Evolutionary conservation across 208 protist species (phyloP).

Genomic region (Wallacemonas sp.): DNA sequence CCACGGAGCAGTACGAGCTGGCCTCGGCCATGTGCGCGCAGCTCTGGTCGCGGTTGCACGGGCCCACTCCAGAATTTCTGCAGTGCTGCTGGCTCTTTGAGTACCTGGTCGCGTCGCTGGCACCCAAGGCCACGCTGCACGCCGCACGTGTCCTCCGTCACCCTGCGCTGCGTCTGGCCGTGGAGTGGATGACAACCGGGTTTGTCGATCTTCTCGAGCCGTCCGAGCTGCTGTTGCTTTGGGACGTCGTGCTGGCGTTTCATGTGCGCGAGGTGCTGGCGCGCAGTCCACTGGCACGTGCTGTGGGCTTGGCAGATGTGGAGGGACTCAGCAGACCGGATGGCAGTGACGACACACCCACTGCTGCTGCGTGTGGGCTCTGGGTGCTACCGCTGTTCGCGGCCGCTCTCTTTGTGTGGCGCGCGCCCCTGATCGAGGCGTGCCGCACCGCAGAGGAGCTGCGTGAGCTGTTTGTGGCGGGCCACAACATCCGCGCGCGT

Average conservation of each 20-base stretch:
- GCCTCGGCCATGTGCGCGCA: constrained; percentile 64
- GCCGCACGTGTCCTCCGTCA: constrained; percentile 52
- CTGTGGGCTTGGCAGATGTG: constrained; percentile 27
- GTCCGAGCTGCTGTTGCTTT: constrained; percentile 71
- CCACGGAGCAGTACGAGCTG: constrained; percentile 83
- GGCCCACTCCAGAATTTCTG: constrained; percentile 81
- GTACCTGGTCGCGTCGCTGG: constrained; percentile 53
- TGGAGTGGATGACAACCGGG: constrained; percentile 85
- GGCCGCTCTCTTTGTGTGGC: constrained; percentile 76
- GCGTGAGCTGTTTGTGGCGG: constrained; percentile 58
- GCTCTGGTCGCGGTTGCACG: constrained; percentile 81
- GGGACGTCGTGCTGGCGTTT: constrained; percentile 82
- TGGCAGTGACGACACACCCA: too few relatives aligned
- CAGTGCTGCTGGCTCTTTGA: constrained; percentile 87
- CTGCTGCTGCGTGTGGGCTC: constrained; percentile 49
- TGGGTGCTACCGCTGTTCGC: constrained; percentile 82
- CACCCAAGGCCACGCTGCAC: constrained; percentile 66
- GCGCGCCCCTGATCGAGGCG: constrained; percentile 71
- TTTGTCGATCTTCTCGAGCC: constrained; percentile 80
- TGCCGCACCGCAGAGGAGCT: constrained; percentile 60
- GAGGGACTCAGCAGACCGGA: neutral
- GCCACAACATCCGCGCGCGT: constrained; percentile 55
- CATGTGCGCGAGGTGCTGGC: constrained; percentile 69
- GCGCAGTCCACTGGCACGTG: constrained; percentile 39
- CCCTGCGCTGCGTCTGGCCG: constrained; percentile 63